Base-by-base conservation (phyloP, 2,329 filamentous ascomycete genomes). In the Juglanconis oblonga region DNA sequence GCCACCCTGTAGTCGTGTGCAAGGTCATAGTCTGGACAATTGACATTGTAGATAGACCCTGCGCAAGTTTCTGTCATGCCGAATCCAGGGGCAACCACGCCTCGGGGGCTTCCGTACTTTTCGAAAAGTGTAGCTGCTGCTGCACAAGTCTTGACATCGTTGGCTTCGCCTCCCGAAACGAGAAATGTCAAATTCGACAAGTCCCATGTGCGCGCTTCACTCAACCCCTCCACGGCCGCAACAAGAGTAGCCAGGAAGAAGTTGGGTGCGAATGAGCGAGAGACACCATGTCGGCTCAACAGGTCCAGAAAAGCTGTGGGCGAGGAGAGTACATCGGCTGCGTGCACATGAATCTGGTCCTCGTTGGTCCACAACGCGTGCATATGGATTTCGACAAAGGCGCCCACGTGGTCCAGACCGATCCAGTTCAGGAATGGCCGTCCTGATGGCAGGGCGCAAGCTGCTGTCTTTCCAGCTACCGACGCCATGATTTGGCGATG, bases 41-140 rank as follows among this genome's bases (percentile, higher is more conserved):
- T 55, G 0, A 64, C 38, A 35, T 75, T 77, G 69, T 72, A 82
- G 24, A 82, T 80, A 3, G 70, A 64, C 0, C 80, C 80, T 0
- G 79, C 80, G 63, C 80, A 83, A 0, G 79, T 83, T 69, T 84
- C 81, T 0, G 79, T 83, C 78, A 82, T 79, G 8, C 80, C 77
- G 45, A 77, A 82, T 0, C 74, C 78, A 0, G 79, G 71, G 3
- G 62, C 64, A 14, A 81, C 71, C 6, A 76, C 69, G 6, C 72
- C 66, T 0, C n/a, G 17, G 0, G 64, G 69, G 1, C 73, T 73
- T 4, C 75, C 71, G 58, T 71, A 70, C 11, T 64, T 49, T 2
- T 55, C 45, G 2, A 82, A 62, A 1, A 73, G 42, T 0, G 56
- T 38, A 14, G 72, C 64, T 7, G 71, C 53, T 4, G 64, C 66